Conservation (phyloP, 148 eudicot genomes). For the Fagopyrum esculentum region DNA sequence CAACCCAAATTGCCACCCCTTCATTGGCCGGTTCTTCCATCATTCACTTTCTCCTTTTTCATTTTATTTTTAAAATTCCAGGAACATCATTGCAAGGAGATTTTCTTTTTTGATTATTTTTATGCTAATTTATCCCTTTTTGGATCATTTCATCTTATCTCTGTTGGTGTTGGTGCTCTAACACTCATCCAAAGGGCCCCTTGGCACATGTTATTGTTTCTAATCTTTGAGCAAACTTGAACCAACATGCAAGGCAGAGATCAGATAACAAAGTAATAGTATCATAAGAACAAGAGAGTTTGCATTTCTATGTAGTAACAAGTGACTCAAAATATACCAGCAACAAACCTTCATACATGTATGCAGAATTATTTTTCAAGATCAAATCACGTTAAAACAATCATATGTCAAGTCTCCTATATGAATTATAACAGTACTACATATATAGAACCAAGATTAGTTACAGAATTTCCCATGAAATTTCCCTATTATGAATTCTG, state of each 20-base stretch:
- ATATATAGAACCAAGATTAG: background rate
- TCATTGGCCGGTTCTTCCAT: background rate
- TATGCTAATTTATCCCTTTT: background rate
- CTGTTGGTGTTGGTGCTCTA: background rate
- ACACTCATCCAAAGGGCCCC: background rate
- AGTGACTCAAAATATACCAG: background rate
- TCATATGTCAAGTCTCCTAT: background rate
- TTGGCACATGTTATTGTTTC: background rate
- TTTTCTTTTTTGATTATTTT: too few relatives aligned
- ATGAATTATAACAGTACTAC: background rate
- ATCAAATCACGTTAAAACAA: background rate
- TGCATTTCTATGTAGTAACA: background rate
- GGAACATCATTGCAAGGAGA: background rate
- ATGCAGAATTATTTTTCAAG: background rate
- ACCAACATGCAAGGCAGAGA: background rate
- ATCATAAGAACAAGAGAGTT: background rate
- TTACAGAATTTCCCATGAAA: background rate
- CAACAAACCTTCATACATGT: background rate
- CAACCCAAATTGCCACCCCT: background rate
- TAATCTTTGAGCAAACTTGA: constrained; percentile 2
- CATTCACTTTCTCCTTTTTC: background rate
- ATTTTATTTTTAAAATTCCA: background rate
- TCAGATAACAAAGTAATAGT: too few relatives aligned
- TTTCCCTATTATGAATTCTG: background rate
- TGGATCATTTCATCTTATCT: background rate